These are phyloP conservation scores for Nakazawaea laoshanensis DNA, from an alignment of 805 yeast species.

Conservation along the genomic window DNA sequence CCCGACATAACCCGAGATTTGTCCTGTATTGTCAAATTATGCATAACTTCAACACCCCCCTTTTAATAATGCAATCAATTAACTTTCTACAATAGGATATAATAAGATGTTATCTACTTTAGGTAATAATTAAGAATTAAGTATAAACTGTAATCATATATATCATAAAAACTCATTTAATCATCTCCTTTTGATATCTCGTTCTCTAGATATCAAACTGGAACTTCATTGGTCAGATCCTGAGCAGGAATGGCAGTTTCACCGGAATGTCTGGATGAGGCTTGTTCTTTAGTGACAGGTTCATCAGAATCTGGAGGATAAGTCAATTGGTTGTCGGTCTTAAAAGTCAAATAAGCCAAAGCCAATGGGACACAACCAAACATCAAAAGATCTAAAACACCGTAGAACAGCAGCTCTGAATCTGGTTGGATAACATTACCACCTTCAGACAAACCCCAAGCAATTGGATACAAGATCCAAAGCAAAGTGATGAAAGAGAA, in stretches of 20 bases:
- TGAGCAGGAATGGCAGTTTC: constrained; percentile 10
- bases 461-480: constrained; percentile 41
- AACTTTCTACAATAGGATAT: too few relatives aligned
- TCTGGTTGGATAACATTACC: constrained; percentile 54
- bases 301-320: constrained; percentile 6
- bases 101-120: too few relatives aligned
- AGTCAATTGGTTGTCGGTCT: constrained; percentile 10
- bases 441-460: constrained; percentile 54
- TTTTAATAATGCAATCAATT: too few relatives aligned
- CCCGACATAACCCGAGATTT: too few relatives aligned
- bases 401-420: constrained; percentile 51
- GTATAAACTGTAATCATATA: too few relatives aligned
- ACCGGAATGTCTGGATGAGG: constrained; percentile 9
- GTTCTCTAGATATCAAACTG: background rate
- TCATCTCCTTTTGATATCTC: background rate
- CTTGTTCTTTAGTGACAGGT: background rate
- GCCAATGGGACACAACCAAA: constrained; percentile 20
- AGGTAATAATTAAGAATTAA: too few relatives aligned
- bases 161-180: too few relatives aligned
- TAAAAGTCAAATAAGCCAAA: constrained; percentile 12
- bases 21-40: too few relatives aligned
- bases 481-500: constrained; percentile 22
- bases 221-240: background rate
- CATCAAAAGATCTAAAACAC: constrained; percentile 43
- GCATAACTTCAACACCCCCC: too few relatives aligned